Percentiles rank a stretch among this genome's conserved stretches.
These are phyloP conservation scores for Gastrolobium bilobum DNA, from an alignment of 306 rosid genomes.

Conservation along the genomic window DNA sequence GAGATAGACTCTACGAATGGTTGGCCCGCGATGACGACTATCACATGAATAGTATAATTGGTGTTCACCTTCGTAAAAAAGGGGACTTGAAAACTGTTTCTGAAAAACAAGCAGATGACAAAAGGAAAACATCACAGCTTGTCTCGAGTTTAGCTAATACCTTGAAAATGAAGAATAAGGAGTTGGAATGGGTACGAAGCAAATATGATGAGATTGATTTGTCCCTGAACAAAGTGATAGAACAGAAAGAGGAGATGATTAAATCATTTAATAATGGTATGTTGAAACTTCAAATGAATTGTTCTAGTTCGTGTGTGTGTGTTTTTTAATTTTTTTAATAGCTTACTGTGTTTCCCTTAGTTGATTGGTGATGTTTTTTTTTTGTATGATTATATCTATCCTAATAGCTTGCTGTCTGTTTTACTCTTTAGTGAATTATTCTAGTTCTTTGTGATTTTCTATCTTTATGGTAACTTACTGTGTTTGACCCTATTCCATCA, in stretches of 20 bases:
- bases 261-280: conserved; percentile 63
- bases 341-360: background rate
- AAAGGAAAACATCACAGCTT: conserved; percentile 55
- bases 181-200: conserved; percentile 58
- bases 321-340: background rate
- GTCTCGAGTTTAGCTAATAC: conserved; percentile 60
- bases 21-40: conserved; percentile 58
- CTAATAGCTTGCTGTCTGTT: background rate
- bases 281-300: conserved; percentile 21
- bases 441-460: conserved; percentile 27
- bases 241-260: conserved; percentile 58
- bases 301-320: conserved; percentile 26
- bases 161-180: conserved; percentile 55
- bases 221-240: conserved; percentile 55
- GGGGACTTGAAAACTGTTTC: conserved; percentile 62
- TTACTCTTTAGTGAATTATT: conserved; percentile 19
- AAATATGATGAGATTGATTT: conserved; percentile 52
- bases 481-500: conserved; percentile 46
- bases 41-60: conserved; percentile 22
- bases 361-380: conserved; percentile 27
- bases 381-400: conserved; percentile 25
- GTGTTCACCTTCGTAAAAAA: conserved; percentile 44
- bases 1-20: conserved; percentile 75
- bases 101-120: conserved; percentile 56
- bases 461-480: conserved; percentile 35